Percentiles rank a stretch among this genome's conserved stretches.
Conservation (phyloP, 2,329 filamentous ascomycete species). For the Daldinia sp. region DNA sequence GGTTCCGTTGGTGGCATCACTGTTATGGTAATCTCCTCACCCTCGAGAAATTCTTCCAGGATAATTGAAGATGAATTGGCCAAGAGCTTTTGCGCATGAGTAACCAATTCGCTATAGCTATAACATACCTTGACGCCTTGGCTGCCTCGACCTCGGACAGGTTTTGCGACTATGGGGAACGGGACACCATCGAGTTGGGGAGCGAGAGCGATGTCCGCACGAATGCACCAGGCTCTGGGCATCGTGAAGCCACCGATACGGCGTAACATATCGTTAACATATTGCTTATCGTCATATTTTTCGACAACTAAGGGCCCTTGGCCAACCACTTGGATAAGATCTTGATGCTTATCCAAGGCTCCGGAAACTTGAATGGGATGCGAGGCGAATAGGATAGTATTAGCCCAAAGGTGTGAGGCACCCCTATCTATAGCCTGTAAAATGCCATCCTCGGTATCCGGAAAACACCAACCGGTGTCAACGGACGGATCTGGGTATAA, state of each 20-base stretch:
- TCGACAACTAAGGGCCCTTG: conserved; percentile 62
- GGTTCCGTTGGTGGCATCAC: conserved; percentile 61
- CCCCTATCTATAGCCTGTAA: conserved; percentile 55
- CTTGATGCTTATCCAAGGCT: conserved; percentile 48
- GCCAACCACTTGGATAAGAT: conserved; percentile 56
- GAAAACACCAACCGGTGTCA: conserved; percentile 57
- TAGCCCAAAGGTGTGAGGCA: conserved; percentile 63
- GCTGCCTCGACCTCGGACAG: conserved; percentile 62
- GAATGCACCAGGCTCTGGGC: conserved; percentile 52
- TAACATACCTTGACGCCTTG: conserved; percentile 63
- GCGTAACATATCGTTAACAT: conserved; percentile 59
- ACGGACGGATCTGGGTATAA: conserved; percentile 48
- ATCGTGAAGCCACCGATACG: conserved; percentile 55
- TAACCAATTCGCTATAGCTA: conserved; percentile 47
- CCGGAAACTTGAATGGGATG: conserved; percentile 61
- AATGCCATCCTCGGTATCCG: conserved; percentile 59
- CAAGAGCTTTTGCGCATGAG: conserved; percentile 54
- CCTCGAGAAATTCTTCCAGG: conserved; percentile 61
- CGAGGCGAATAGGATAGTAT: conserved; percentile 62
- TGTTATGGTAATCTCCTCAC: conserved; percentile 64
- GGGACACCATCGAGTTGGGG: conserved; percentile 12
- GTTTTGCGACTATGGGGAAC: conserved; percentile 61
- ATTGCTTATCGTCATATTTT: conserved; percentile 63
- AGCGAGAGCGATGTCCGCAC: not conserved
- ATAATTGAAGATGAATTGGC: conserved; percentile 56